Conservation (phyloP, 2,329 filamentous ascomycete genomes). For the Coniochaeta ligniaria region DNA sequence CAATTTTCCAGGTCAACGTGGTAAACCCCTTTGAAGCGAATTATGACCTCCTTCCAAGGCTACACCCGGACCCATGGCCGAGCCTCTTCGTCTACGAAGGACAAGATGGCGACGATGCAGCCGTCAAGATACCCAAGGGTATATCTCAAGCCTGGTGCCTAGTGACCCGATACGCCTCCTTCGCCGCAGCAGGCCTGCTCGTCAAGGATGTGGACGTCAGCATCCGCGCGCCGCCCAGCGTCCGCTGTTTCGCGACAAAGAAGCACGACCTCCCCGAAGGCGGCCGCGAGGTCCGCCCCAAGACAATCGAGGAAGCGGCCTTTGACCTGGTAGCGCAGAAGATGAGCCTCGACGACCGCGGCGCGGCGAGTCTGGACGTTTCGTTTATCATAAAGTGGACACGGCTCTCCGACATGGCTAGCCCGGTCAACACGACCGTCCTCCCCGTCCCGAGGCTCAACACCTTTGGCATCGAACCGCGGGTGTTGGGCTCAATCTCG, state of each 20-base stretch:
- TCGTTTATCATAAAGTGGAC: slow-evolving; percentile 73
- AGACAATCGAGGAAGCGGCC: slow-evolving; percentile 62
- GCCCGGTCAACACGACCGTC: slow-evolving; percentile 50
- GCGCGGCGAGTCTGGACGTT: slow-evolving; percentile 66
- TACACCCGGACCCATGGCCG: slow-evolving; percentile 77
- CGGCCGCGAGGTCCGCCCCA: slow-evolving; percentile 49
- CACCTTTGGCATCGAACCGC: slow-evolving; percentile 76
- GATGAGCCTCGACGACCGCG: slow-evolving; percentile 71
- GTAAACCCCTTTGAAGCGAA: slow-evolving; percentile 85
- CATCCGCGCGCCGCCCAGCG: slow-evolving; percentile 18
- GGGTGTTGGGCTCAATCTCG: slow-evolving; percentile 61
- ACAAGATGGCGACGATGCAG: slow-evolving; percentile 22
- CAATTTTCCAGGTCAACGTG: slow-evolving; percentile 63
- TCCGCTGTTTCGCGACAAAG: slow-evolving; percentile 46
- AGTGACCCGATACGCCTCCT: slow-evolving; percentile 66
- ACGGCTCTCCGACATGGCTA: slow-evolving; percentile 32
- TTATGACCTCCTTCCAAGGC: slow-evolving; percentile 75
- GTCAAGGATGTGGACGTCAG: slow-evolving; percentile 50
- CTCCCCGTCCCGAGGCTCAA: slow-evolving; percentile 75
- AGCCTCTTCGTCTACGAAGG: slow-evolving; percentile 67
- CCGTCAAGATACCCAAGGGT: slow-evolving; percentile 37
- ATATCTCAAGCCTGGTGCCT: slow-evolving; percentile 78
- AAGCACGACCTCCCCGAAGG: slow-evolving; percentile 27
- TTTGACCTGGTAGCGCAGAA: slow-evolving; percentile 75
- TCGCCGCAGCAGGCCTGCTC: slow-evolving; percentile 63